Percentiles rank a stretch among this genome's conserved stretches.
Conservation (phyloP, 2,329 filamentous ascomycete genomes). For the Periglandula ipomoeae region DNA sequence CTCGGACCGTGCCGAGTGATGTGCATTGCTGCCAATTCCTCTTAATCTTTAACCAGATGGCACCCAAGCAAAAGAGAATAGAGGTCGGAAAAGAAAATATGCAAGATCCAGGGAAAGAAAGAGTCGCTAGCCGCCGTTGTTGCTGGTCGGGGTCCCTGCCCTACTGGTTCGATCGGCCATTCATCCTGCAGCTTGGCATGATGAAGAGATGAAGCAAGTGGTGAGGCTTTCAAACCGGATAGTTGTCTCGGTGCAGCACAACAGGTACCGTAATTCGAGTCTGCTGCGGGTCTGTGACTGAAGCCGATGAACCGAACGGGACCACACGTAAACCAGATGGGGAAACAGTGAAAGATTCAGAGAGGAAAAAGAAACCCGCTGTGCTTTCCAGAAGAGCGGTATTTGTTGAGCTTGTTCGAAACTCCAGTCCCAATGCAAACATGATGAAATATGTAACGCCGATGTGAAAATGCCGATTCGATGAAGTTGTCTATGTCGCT, state of each 20-base stretch:
- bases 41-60: slow-evolving; percentile 36
- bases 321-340: background rate
- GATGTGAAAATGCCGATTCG: slow-evolving; percentile 20
- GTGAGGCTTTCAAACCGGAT: background rate
- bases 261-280: background rate
- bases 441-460: slow-evolving; percentile 23
- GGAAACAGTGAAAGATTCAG: slow-evolving; percentile 15
- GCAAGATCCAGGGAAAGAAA: slow-evolving; percentile 17
- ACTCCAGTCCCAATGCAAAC: slow-evolving; percentile 35
- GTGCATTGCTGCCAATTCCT: slow-evolving; percentile 57
- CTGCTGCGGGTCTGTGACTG: background rate
- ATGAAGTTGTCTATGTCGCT: slow-evolving; percentile 30
- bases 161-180: slow-evolving; percentile 37
- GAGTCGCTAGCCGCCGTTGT: slow-evolving; percentile 36
- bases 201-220: background rate
- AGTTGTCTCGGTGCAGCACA: background rate
- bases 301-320: slow-evolving; percentile 12
- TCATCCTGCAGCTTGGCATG: background rate
- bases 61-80: slow-evolving; percentile 18
- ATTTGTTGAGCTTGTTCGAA: slow-evolving; percentile 25
- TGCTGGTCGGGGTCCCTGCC: slow-evolving; percentile 31
- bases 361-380: slow-evolving; percentile 20
- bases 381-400: slow-evolving; percentile 22
- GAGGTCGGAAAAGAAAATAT: slow-evolving; percentile 20
- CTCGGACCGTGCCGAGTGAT: slow-evolving; percentile 39